Evolutionary conservation across 768 basidiomycete species (phyloP), one percentile per base, ranked within the genome.

Genomic region (Favolaschia claudopus): DNA sequence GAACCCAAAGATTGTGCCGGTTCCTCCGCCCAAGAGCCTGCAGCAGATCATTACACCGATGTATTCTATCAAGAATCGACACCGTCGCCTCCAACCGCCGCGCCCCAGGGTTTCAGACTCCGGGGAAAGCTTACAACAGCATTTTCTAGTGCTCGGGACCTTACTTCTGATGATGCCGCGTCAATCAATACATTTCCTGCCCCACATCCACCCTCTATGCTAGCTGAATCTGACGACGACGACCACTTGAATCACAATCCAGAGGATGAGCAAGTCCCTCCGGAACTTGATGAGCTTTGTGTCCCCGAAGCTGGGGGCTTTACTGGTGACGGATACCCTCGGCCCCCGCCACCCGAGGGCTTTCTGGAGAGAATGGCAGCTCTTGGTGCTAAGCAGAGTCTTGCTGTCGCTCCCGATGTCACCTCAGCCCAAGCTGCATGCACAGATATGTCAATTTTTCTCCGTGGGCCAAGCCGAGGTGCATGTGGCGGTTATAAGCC

Each of bases 221-320:
- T 56, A 40, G 48, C 47, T 15, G n/a, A n/a, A n/a, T n/a, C n/a
- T n/a, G n/a, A n/a, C n/a, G n/a, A n/a, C n/a, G 43, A 44, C 48
- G 46, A 49, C 9, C 33, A 57, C 14, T 3, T 42, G 7, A 48
- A 49, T 27, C 28, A 38, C 7, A 17, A 15, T 31, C 17, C 20
- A n/a, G n/a, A n/a, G n/a, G n/a, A n/a, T n/a, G 56, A 58, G 39
- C 42, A 42, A 22, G 17, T 50, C 25, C 24, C 40, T 22, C 48
- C 47, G 3, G 47, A 58, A n/a, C 27, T 50, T 28, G 56, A 58
- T 25, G 56, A 58, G n/a, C 56, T 58, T 17, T 58, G 56, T 44
- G 56, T 25, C 17, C 14, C 24, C 0, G 42, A 58, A 0, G 40
- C 48, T 14, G 56, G 56, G 19, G 14, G 1, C 36, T 58, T 58